Conservation (phyloP, 2,329 filamentous ascomycete genomes). For the Paecilomyces variotii region DNA sequence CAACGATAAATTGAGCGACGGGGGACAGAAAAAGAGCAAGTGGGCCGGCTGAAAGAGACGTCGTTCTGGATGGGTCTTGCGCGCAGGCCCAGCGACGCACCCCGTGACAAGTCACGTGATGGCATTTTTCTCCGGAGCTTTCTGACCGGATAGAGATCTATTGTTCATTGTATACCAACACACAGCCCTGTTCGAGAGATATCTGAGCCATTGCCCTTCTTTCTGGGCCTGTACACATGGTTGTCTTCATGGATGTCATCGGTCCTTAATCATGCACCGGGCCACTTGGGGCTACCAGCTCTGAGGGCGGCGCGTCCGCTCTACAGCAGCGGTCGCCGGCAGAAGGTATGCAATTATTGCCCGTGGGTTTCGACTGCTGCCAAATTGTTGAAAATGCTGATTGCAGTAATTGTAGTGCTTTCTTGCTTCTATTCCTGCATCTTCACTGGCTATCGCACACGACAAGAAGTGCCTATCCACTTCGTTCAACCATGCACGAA, state of each 20-base stretch:
- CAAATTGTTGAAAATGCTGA: conserved; percentile 4
- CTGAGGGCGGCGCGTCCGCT: conserved; percentile 25
- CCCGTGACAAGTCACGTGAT: conserved; percentile 28
- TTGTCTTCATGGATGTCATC: conserved; percentile 37
- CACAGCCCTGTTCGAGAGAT: neutral
- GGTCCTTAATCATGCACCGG: conserved; percentile 29
- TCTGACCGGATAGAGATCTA: neutral
- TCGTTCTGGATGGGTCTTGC: conserved; percentile 14
- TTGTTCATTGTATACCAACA: neutral
- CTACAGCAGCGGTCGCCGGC: conserved; percentile 13
- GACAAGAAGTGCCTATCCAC: neutral
- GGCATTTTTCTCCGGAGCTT: conserved; percentile 17
- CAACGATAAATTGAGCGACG: neutral
- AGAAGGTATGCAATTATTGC: conserved; percentile 14
- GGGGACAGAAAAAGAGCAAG: neutral
- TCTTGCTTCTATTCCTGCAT: neutral
- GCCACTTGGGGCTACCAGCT: conserved; percentile 28
- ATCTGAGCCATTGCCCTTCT: conserved; percentile 5
- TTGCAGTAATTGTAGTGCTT: conserved; percentile 3
- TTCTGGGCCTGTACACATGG: conserved; percentile 12
- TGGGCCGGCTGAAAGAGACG: conserved; percentile 12
- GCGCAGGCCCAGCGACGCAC: conserved; percentile 24
- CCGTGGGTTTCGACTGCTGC: neutral
- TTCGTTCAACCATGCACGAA: neutral
- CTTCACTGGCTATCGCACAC: neutral